phyloP scores from a whole-genome alignment of 371 early-diverging fungal genomes.

The Thermomucor indicae-seudaticae region DNA sequence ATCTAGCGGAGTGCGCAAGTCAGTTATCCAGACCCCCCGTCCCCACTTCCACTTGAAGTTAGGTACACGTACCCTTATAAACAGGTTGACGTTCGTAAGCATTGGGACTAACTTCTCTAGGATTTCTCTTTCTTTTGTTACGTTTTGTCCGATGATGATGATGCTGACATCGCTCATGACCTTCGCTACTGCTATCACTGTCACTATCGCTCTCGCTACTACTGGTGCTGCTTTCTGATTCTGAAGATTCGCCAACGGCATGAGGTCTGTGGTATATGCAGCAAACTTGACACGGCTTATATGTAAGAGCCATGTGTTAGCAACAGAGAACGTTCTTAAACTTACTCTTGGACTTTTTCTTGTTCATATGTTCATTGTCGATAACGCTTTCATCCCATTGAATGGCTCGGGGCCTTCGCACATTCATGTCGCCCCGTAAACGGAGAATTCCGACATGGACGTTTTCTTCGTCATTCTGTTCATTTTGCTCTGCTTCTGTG shows the following conservation, averaged over 20 bases:
- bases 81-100: conserved; percentile 70
- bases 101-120: conserved; percentile 56
- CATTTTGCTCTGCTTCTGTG: conserved; percentile 9
- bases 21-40: too few species aligned
- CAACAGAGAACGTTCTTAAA: neutral
- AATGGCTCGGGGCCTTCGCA: conserved; percentile 49
- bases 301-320: neutral
- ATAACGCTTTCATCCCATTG: conserved; percentile 82
- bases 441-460: conserved; percentile 46
- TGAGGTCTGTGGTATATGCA: conserved; percentile 82
- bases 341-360: conserved; percentile 82
- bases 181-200: conserved; percentile 16
- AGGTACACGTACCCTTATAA: conserved; percentile 30
- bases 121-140: conserved; percentile 38
- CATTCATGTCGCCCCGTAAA: conserved; percentile 45
- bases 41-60: too few species aligned
- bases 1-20: neutral
- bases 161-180: conserved; percentile 23
- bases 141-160: conserved; percentile 22
- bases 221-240: conserved; percentile 36
- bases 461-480: conserved; percentile 10
- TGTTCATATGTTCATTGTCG: conserved; percentile 83
- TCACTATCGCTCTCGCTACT: conserved; percentile 29
- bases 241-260: conserved; percentile 69
- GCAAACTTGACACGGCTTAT: conserved; percentile 54